A percentile compares a stretch with the other conserved stretches of the same genome.
Conservation (phyloP, 257 asterid genomes). For the Schizonepeta tenuifolia region DNA sequence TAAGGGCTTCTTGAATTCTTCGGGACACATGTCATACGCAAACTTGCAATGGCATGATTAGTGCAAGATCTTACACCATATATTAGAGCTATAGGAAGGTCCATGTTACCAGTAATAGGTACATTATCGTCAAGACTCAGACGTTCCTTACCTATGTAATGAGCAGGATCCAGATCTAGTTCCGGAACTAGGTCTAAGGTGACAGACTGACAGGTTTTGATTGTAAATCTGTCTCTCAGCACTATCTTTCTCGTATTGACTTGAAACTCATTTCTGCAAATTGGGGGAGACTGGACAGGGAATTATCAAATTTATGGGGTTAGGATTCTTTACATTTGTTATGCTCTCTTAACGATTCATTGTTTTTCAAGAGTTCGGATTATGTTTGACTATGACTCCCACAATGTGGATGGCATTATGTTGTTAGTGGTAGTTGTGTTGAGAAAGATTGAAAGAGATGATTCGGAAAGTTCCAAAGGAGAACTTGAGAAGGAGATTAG, state of each 20-base stretch:
- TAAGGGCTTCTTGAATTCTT: no score
- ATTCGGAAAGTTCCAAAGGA: not conserved
- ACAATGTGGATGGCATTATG: not conserved
- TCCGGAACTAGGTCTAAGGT: not conserved
- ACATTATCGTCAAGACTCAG: not conserved
- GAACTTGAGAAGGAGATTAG: not conserved
- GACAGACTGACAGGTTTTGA: not conserved
- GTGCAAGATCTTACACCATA: not conserved
- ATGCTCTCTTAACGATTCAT: not conserved
- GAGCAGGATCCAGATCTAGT: not conserved
- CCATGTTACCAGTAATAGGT: not conserved
- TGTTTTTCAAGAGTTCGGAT: not conserved
- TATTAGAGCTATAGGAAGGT: not conserved
- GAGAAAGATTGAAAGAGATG: conserved; percentile 1
- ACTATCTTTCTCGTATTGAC: not conserved
- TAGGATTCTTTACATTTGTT: not conserved
- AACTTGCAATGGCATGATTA: not conserved
- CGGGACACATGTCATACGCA: no score
- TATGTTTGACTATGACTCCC: not conserved
- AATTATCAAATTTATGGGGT: not conserved
- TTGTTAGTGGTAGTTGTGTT: conserved; percentile 7
- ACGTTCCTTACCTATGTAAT: not conserved
- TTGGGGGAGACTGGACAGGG: not conserved
- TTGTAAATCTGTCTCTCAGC: not conserved
- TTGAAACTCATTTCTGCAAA: not conserved